phyloP scores from a whole-genome alignment of 164 flowering plant genomes.

The Buxus sempervirens region DNA sequence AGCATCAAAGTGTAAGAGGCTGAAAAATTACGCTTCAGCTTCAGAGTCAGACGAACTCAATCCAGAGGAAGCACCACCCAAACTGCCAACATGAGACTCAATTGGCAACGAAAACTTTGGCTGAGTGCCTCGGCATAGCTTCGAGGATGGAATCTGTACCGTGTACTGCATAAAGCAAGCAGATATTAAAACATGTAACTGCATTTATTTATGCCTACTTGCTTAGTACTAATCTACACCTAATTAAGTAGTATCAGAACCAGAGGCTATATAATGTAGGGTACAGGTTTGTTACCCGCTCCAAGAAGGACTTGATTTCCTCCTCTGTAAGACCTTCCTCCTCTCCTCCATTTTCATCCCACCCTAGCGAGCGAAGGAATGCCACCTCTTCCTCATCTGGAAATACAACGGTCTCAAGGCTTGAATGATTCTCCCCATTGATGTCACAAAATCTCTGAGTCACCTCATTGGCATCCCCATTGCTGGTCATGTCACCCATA shows the following conservation, averaged over 20 bases:
- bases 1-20: conserved; percentile 8
- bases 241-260: background rate
- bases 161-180: conserved; percentile 41
- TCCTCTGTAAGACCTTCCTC: conserved; percentile 86
- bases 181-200: background rate
- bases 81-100: conserved; percentile 20
- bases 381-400: conserved; percentile 72
- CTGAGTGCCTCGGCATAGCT: conserved; percentile 26
- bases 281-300: conserved; percentile 12
- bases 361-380: conserved; percentile 87
- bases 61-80: conserved; percentile 29
- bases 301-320: conserved; percentile 69
- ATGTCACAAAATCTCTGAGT: conserved; percentile 19
- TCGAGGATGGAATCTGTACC: conserved; percentile 37
- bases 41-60: conserved; percentile 45
- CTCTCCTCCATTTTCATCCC: conserved; percentile 74
- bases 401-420: conserved; percentile 22
- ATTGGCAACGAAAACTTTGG: conserved; percentile 24
- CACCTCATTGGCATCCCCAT: conserved; percentile 37
- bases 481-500: conserved; percentile 26
- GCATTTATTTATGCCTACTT: background rate
- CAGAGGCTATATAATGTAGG: background rate
- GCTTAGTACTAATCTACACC: background rate
- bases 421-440: conserved; percentile 25
- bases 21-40: conserved; percentile 31